A percentile compares a stretch with the other conserved stretches of the same genome.
Evolutionary conservation across 768 basidiomycete species (phyloP).

Genomic region (Tricholoma flavovirens): DNA sequence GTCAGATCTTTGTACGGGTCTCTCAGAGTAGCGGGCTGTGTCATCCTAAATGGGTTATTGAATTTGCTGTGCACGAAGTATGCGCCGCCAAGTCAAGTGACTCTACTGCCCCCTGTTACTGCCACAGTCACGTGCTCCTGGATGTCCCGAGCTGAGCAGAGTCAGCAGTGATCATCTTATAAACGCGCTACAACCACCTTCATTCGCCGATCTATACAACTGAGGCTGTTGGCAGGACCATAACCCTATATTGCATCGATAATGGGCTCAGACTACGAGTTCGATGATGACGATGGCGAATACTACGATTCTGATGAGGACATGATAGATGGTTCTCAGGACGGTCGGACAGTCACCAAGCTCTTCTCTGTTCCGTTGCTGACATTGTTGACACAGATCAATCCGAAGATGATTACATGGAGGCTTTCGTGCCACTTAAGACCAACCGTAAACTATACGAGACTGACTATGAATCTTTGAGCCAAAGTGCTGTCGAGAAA

Average conservation of each 20-base stretch:
- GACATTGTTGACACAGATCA: constrained; percentile 14
- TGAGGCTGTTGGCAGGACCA: constrained; percentile 1
- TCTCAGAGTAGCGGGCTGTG: too few relatives aligned
- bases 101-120: too few relatives aligned
- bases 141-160: background rate
- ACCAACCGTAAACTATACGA: constrained; percentile 71
- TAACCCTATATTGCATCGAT: background rate
- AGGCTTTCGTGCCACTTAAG: constrained; percentile 48
- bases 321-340: constrained; percentile 61
- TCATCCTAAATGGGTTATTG: too few relatives aligned
- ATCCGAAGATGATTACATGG: constrained; percentile 64
- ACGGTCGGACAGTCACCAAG: constrained; percentile 38
- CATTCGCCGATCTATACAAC: constrained; percentile 21
- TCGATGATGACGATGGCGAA: constrained; percentile 61
- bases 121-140: background rate
- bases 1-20: too few relatives aligned
- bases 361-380: constrained; percentile 12
- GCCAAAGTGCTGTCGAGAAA: constrained; percentile 66
- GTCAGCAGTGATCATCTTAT: background rate
- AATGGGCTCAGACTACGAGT: constrained; percentile 62
- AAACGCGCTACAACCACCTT: background rate
- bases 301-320: constrained; percentile 72
- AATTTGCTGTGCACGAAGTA: too few relatives aligned
- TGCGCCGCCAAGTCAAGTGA: too few relatives aligned
- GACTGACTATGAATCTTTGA: constrained; percentile 76